Percentiles rank a stretch among this genome's conserved stretches.
phyloP scores from a whole-genome alignment of 2,329 filamentous ascomycete genomes.

The Kalmusia sp. region DNA sequence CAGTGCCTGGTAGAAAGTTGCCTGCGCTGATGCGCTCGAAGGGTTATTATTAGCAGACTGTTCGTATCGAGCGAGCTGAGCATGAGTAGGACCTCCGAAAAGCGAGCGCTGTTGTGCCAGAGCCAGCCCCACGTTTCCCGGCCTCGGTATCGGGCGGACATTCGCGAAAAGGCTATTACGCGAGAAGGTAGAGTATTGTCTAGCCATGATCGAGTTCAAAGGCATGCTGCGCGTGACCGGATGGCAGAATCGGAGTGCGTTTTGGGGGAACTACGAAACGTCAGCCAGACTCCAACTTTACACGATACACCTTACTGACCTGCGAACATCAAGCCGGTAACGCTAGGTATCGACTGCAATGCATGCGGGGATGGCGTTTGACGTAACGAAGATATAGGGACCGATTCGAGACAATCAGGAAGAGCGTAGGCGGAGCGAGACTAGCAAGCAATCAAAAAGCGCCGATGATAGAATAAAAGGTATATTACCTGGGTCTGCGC shows the following conservation, averaged over 20 bases:
- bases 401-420: constrained; percentile 32
- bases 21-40: constrained; percentile 84
- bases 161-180: constrained; percentile 42
- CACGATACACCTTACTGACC: constrained; percentile 22
- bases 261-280: constrained; percentile 35
- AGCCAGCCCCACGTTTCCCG: constrained; percentile 45
- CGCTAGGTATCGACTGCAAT: constrained; percentile 18
- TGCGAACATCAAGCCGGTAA: constrained; percentile 23
- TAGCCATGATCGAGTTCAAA: constrained; percentile 28
- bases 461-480: background rate
- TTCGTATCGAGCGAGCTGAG: constrained; percentile 82
- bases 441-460: constrained; percentile 19
- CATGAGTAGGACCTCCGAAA: constrained; percentile 57
- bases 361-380: constrained; percentile 15
- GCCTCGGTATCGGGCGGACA: constrained; percentile 36
- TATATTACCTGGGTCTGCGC: constrained; percentile 9
- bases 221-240: constrained; percentile 41
- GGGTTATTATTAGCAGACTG: constrained; percentile 94
- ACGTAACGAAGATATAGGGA: constrained; percentile 28
- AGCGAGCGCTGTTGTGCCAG: constrained; percentile 53
- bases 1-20: constrained; percentile 91
- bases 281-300: constrained; percentile 7
- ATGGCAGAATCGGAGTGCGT: constrained; percentile 41
- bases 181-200: constrained; percentile 50
- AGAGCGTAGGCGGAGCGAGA: constrained; percentile 13